Base-by-base conservation (phyloP, 2,329 filamentous ascomycete species). In the Aureobasidium uvarum region DNA sequence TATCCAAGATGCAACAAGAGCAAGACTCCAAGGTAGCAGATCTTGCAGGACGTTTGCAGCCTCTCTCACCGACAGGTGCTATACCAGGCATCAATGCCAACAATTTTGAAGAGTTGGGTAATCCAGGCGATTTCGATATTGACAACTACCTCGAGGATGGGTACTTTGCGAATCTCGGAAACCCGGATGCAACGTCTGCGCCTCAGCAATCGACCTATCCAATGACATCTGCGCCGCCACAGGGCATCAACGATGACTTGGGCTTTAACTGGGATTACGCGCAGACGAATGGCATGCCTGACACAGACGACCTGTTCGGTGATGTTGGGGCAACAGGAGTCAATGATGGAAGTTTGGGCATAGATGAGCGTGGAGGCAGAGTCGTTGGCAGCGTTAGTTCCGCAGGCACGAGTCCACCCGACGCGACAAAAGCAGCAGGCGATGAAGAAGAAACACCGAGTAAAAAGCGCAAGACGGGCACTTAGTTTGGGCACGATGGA, bases 1-100 rank as follows among this genome's bases (percentile, higher is more conserved):
- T 98, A 2, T 86, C 91, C 68, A 88, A 88, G 50, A 81, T 96
- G 71, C 91, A 96, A 73, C 85, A 86, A 28, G 87, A 94, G 67
- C 92, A 96, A 72, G 87, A 89, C 67, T 84, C 84, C 55, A 89
- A 90, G 56, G 89, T 97, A 1, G 86, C 90, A 67, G 86, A 90
- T 66, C 81, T 97, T 11, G 87, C 87, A 60, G 87, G 86, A 64
- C 80, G 92, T 18, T 83, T 97, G 8, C 88, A 90, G 7, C 92
- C 92, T 0, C 82, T 96, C 14, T 93, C 89, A 71, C 92, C 92
- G 0, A 90, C 86, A 0, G 92, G 91, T 5, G 84, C 85, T 18
- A 90, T 96, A 41, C 90, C 91, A 1, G 90, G 90, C 5, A 76
- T 95, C 5, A 51, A 25, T 14, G 58, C 58, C 20, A 77, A 78